Evolutionary conservation across 148 eudicot genomes (phyloP), one percentile per base, ranked within the genome.

Genomic region (Suaeda aralocaspica): DNA sequence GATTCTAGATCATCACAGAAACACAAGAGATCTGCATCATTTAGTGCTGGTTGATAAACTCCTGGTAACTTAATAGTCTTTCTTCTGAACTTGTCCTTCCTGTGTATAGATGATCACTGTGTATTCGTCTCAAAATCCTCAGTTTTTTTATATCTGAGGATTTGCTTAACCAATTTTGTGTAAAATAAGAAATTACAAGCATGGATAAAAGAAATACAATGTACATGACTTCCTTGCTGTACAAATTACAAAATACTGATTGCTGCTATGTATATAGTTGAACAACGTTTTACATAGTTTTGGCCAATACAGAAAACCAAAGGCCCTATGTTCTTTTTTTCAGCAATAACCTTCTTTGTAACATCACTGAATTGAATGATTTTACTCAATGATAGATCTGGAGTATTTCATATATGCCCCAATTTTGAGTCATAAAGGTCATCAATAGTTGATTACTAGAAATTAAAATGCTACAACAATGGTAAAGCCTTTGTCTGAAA

Each of bases 21-120:
- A 53, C 82, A 69, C 33, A 72, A 77, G 79, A 88, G 82, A 76
- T 67, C 87, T 25, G 77, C 82, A 60, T 76, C 88, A 29, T 69
- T 29, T 72, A 53, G 72, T 74, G 33, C 48, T 51, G 60, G 70
- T 8, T 74, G 52, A 79, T 13, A n/a, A 42, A 12, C 36, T 33
- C 39, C 22, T 6, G 16, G 24, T 48, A 44, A 46, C 58, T 13
- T 18, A 16, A 21, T 13, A 18, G 18, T 55, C 39, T 48, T 33
- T 30, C 9, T 63, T 28, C 65, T 48, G 33, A 59, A 29, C 45
- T 28, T 63, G 41, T 36, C 41, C 41, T 36, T 36, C 29, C 30
- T 44, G 57, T 76, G 59, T 45, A 69, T 19, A 70, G 4, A 60
- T 8, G 29, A 25, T 10, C 34, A 28, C 11, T 4, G 34, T n/a